A percentile compares a stretch with the other conserved stretches of the same genome.
These are phyloP conservation scores for Nephelium lappaceum DNA, from an alignment of 345 rosid genomes.

Conservation along the genomic window DNA sequence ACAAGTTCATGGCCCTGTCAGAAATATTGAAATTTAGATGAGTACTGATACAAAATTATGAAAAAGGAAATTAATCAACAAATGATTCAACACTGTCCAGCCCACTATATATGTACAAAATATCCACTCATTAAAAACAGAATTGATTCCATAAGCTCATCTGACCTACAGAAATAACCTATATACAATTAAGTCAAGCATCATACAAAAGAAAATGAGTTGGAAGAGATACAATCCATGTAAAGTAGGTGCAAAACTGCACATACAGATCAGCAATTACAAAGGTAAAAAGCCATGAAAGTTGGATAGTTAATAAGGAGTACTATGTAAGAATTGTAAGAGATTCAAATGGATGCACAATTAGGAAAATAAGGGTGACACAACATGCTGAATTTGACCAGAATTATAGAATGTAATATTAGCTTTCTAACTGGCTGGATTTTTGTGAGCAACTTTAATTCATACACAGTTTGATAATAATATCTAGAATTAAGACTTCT, in stretches of 20 bases:
- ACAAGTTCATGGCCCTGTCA: slow-evolving; percentile 93
- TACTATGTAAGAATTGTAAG: not conserved
- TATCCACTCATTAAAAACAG: not conserved
- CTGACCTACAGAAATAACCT: not conserved
- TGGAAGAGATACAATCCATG: not conserved
- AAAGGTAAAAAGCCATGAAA: slow-evolving; percentile 1
- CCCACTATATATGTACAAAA: not conserved
- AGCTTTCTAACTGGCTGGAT: slow-evolving; percentile 4
- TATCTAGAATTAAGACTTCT: not conserved
- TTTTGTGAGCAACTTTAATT: not conserved
- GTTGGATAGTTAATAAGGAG: not conserved
- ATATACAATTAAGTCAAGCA: not conserved
- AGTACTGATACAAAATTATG: slow-evolving; percentile 20
- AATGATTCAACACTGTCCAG: slow-evolving; percentile 8
- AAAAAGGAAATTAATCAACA: slow-evolving; percentile 5
- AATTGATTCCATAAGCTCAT: not conserved
- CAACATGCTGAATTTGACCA: not conserved
- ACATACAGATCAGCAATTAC: not conserved
- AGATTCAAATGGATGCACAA: not conserved
- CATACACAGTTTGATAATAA: not conserved
- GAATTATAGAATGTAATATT: not conserved
- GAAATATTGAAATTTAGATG: slow-evolving; percentile 14
- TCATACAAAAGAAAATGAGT: not conserved
- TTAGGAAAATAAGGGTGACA: not conserved
- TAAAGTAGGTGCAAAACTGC: not conserved